Evolutionary conservation across 2,329 filamentous ascomycete genomes (phyloP), one percentile per base, ranked within the genome.

Genomic region (Ophiostoma quercus): DNA sequence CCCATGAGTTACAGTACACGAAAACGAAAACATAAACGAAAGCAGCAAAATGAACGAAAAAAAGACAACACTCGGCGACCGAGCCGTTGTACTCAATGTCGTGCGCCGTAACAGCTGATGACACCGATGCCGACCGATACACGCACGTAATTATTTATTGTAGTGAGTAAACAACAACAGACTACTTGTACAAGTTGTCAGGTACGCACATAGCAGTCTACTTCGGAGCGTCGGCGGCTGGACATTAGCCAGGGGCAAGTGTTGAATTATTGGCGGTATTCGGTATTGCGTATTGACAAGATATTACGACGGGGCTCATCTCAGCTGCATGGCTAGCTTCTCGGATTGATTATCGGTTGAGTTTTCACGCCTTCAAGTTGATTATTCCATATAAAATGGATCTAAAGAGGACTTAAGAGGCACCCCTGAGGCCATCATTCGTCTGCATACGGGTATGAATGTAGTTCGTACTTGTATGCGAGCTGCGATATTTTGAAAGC

Each of bases 291-390:
- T 19, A 22, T n/a, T 51, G 47, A 51, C 5, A 19, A 19, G 34
- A 34, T 34, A 34, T 34, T 34, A 34, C 34, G n/a, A 51, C 39
- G 47, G 47, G n/a, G 47, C 16, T 57, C 51, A 57, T 57, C 51
- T 57, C 51, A 57, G 25, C n/a, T 57, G 51, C 51, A 57, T 57
- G n/a, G n/a, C 51, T 57, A 57, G 51, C 25, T 57, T 57, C 43
- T 47, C 43, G 16, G 14, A 47, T 6, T 47, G 43, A 47, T 47
- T 47, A 5, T 34, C 43, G 16, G 43, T 47, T 19, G 43, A 47
- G 14, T 47, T 47, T 47, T 16, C 9, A 41, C 11, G 39, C 12
- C 39, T 41, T 14, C 2, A 41, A 41, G 39, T 41, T 41, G 39
- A 41, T 41, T 41, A 41, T 41, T 14, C 39, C 39, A 41, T 47